Evolutionary conservation across 345 rosid genomes (phyloP), one percentile per base, ranked within the genome.

Genomic region (Hibiscus mutabilis): DNA sequence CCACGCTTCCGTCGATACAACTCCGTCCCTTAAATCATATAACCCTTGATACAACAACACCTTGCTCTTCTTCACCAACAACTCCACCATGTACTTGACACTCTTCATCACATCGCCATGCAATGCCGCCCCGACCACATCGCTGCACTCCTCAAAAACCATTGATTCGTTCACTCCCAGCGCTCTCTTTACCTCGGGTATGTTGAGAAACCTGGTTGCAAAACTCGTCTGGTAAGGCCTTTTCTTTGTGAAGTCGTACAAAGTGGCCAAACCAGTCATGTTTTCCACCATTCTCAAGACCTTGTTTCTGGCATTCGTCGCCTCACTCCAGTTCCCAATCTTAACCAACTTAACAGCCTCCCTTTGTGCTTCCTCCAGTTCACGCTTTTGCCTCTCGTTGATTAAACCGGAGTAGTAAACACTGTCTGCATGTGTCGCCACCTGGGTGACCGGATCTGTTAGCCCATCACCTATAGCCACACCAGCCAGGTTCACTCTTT

Each of bases 401-500:
- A 93, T 76, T 14, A 91, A 64, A 24, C 96, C 97, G 0, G 84
- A 82, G 70, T 64, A 89, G 63, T 86, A 92, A 16, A 86, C 84
- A 70, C 73, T 89, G 16, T 53, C 72, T 40, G 89, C 95, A 64
- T 87, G 89, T 6, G 86, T 90, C 4, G 71, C 68, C 18, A 87
- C 79, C 40, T 88, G 98, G 0, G 74, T 79, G 12, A 76, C 73
- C 4, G 96, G 98, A 42, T 92, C 96, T 0, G 93, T 92, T 16
- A 92, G 24, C 16, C 98, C 98, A 59, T 92, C 84, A 31, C 98
- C 98, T 2, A 90, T 93, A 0, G 90, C 95, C 1, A 93, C 79
- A 0, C 97, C 98, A 5, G 70, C 75, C 63, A 93, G 72, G 65
- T 90, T 86, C 44, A 90, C 78, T 57, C 69, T 71, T 68, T 74